A percentile compares a stretch with the other conserved stretches of the same genome.
Evolutionary conservation across 2,329 filamentous ascomycete genomes (phyloP).

Genomic region (Penicillium sclerotigenum): DNA sequence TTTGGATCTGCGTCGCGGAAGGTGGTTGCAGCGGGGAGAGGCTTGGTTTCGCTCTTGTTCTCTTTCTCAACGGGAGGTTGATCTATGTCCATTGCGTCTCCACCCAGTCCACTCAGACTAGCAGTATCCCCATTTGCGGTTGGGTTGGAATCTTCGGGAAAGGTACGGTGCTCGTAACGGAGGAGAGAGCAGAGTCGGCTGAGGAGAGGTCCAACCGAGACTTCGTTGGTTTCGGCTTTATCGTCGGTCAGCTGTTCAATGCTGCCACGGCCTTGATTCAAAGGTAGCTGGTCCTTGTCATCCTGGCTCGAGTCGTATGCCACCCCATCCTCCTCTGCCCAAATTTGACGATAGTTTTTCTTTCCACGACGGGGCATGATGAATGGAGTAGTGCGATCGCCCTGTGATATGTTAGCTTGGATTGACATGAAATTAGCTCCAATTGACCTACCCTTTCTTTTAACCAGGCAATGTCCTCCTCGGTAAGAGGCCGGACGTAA

Average conservation of each 20-base stretch:
- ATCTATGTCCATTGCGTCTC: conserved; percentile 50
- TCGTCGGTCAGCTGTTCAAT: conserved; percentile 87
- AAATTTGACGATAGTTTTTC: conserved; percentile 82
- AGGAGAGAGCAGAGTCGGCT: conserved; percentile 76
- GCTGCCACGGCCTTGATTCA: conserved; percentile 78
- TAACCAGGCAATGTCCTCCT: conserved; percentile 91
- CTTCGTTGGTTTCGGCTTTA: conserved; percentile 79
- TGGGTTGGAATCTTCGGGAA: conserved; percentile 54
- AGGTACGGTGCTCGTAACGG: conserved; percentile 63
- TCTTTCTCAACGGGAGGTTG: conserved; percentile 47
- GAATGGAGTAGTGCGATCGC: conserved; percentile 79
- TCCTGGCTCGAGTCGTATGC: conserved; percentile 65
- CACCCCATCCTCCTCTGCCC: conserved; percentile 89
- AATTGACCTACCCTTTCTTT: conserved; percentile 63
- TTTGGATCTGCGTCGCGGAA: conserved; percentile 75
- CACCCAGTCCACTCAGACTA: conserved; percentile 37
- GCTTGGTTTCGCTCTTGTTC: conserved; percentile 34
- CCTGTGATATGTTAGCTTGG: conserved; percentile 39
- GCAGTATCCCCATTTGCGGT: conserved; percentile 45
- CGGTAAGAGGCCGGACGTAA: conserved; percentile 82
- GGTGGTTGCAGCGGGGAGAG: conserved; percentile 67
- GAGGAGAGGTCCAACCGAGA: conserved; percentile 84
- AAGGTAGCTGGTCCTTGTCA: conserved; percentile 63
- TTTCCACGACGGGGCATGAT: conserved; percentile 81
- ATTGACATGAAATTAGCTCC: not conserved